Percentiles rank a stretch among this genome's conserved stretches.
Evolutionary conservation across 257 asterid genomes (phyloP).

Genomic region (Phtheirospermum japonicum): DNA sequence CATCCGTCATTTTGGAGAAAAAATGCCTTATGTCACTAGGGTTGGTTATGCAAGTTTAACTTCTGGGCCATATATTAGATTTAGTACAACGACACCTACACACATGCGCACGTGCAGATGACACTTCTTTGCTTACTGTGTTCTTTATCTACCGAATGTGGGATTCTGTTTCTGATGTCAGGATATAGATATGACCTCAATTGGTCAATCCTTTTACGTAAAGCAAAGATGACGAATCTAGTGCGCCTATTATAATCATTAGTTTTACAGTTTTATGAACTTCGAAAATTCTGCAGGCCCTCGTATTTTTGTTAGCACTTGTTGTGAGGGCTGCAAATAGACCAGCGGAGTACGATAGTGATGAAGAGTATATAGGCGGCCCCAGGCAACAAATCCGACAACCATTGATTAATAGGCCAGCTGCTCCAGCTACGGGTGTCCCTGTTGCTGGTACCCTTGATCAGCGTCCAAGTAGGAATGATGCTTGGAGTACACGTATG

Average conservation of each 20-base stretch:
- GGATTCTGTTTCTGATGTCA: not conserved
- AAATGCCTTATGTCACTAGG: not conserved
- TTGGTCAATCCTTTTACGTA: not conserved
- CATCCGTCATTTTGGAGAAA: not conserved
- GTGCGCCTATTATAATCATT: conserved; percentile 14
- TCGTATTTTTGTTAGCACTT: conserved; percentile 85
- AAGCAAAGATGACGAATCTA: not conserved
- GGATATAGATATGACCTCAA: not conserved
- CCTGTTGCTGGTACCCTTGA: conserved; percentile 75
- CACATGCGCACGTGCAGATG: conserved; percentile 7
- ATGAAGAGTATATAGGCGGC: conserved; percentile 76
- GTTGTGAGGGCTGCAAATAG: conserved; percentile 81
- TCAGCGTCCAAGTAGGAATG: conserved; percentile 86
- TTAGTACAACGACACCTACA: conserved; percentile 9
- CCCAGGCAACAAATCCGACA: conserved; percentile 90
- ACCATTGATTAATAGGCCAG: conserved; percentile 64
- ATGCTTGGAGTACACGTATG: conserved; percentile 99
- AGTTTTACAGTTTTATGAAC: conserved; percentile 6
- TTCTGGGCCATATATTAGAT: conserved; percentile 9
- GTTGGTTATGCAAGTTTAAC: not conserved
- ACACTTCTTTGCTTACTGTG: conserved; percentile 17
- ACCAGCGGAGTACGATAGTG: conserved; percentile 94
- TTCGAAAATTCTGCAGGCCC: conserved; percentile 57
- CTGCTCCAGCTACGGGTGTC: conserved; percentile 70
- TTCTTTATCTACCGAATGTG: conserved; percentile 11